phyloP scores from a whole-genome alignment of 1,284 basidiomycete species.

The Ceratobasidium sp. region DNA sequence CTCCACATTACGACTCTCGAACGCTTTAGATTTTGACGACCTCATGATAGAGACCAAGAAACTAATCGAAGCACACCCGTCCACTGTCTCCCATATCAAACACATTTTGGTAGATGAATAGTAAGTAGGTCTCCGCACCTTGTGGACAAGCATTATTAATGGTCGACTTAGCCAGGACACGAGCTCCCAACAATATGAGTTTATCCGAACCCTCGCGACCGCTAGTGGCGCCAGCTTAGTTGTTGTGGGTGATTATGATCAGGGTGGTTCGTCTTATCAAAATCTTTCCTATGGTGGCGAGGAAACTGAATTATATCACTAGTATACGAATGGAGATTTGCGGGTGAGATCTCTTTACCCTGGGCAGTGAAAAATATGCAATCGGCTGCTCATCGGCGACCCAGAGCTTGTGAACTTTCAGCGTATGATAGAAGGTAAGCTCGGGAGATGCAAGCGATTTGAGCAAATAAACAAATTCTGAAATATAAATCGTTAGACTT shows the following conservation, averaged over 20 bases:
- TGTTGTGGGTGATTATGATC: not conserved
- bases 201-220: conserved; percentile 74
- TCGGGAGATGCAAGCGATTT: no score
- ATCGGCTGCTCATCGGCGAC: not conserved
- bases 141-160: not conserved
- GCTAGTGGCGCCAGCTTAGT: conserved; percentile 60
- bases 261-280: conserved; percentile 68
- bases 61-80: conserved; percentile 65
- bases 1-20: conserved; percentile 51
- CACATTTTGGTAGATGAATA: conserved; percentile 94
- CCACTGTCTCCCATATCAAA: conserved; percentile 65
- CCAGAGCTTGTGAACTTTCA: conserved; percentile 73
- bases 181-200: conserved; percentile 82
- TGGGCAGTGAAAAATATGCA: no score
- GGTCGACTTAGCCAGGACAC: conserved; percentile 74
- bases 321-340: conserved; percentile 90
- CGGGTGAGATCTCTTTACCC: no score
- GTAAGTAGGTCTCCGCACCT: conserved; percentile 52
- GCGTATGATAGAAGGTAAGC: conserved; percentile 72
- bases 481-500: no score
- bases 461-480: no score
- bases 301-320: not conserved
- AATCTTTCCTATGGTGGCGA: not conserved
- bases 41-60: conserved; percentile 76
- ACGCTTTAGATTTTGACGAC: conserved; percentile 90